Conservation (phyloP, 108 stramenopile species). For the Cyclotella atomus region DNA sequence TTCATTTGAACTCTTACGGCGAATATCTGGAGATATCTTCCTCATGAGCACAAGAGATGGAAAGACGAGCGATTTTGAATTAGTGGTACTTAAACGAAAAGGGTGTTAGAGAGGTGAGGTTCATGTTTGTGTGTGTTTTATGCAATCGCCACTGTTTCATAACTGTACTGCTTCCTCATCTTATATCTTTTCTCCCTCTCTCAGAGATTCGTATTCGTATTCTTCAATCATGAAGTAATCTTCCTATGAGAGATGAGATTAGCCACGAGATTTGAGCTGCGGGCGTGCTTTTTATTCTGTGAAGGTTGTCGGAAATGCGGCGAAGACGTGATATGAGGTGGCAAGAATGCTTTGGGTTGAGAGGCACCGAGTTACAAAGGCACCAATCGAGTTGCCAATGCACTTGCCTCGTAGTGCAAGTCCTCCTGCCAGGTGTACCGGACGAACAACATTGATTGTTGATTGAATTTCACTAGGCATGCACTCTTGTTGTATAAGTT, state of each 20-base stretch:
- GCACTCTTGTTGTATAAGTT: neutral
- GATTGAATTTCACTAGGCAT: neutral
- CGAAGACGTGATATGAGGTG: neutral
- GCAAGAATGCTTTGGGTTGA: neutral
- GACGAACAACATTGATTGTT: neutral
- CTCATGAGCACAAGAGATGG: conserved; percentile 53
- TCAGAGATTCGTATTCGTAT: conserved; percentile 21
- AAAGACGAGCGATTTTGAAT: conserved; percentile 56
- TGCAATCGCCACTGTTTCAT: too few relatives aligned
- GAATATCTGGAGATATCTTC: conserved; percentile 56
- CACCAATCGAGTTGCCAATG: neutral
- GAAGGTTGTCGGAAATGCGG: conserved; percentile 2
- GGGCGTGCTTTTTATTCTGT: conserved; percentile 6
- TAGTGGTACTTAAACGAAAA: conserved; percentile 28
- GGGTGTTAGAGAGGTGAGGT: neutral
- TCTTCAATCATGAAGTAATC: conserved; percentile 44
- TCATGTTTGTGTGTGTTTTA: neutral
- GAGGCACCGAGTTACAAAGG: neutral
- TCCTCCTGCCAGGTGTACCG: neutral
- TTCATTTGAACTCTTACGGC: conserved; percentile 44
- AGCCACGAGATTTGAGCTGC: conserved; percentile 32
- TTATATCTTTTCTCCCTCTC: neutral
- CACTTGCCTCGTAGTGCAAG: neutral
- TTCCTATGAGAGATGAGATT: conserved; percentile 23
- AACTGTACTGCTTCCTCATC: too few relatives aligned